Conservation (phyloP, 257 asterid species). For the Anisodus tanguticus region DNA sequence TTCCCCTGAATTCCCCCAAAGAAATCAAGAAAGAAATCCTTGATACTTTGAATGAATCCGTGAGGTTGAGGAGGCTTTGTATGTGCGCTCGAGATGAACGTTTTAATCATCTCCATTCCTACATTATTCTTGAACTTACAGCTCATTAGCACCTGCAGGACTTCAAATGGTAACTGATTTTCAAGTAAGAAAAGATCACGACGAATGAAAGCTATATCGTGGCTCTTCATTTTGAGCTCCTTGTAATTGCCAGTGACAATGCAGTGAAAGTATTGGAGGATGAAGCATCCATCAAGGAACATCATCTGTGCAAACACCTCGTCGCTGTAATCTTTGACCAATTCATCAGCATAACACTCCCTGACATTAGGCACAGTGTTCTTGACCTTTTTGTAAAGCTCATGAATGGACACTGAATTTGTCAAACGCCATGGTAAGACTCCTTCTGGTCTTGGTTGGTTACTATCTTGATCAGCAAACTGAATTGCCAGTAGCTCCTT, state of each 20-base stretch:
- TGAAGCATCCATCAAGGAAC: constrained; percentile 32
- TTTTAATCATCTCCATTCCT: constrained; percentile 11
- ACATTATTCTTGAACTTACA: background rate
- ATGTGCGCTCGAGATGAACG: background rate
- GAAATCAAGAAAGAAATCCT: background rate
- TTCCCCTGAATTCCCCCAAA: no score
- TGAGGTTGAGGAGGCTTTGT: background rate
- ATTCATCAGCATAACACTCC: background rate
- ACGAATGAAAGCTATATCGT: constrained; percentile 18
- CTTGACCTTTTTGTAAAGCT: no score
- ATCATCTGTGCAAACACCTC: constrained; percentile 29
- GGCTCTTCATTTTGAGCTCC: constrained; percentile 10
- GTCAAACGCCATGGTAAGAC: no score
- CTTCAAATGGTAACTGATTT: constrained; percentile 32
- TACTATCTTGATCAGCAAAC: no score
- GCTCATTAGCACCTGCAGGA: constrained; percentile 7
- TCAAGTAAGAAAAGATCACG: constrained; percentile 38
- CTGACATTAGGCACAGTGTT: no score
- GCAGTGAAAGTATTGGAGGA: constrained; percentile 26
- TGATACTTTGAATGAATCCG: background rate
- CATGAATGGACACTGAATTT: no score
- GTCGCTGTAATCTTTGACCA: background rate
- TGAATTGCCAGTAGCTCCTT: no score
- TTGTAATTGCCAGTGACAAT: background rate
- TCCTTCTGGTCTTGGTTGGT: no score